phyloP scores from a whole-genome alignment of 1,284 basidiomycete species.

The Chalciporus sp. region DNA sequence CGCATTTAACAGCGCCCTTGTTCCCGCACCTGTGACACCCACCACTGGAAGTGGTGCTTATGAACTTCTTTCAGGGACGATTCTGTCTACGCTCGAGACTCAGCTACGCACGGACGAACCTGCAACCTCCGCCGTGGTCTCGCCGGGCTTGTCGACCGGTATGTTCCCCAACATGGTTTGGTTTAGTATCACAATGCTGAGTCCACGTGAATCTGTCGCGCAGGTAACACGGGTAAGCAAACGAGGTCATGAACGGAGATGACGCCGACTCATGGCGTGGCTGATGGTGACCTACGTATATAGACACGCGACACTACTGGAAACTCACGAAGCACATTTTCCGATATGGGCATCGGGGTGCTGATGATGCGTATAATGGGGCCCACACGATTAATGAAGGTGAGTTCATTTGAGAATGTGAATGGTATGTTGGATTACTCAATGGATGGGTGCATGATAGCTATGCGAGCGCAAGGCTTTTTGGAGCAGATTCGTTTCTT shows the following conservation, averaged over 20 bases:
- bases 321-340: conserved; percentile 50
- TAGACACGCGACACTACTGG: conserved; percentile 51
- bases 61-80: conserved; percentile 50
- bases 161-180: conserved; percentile 21
- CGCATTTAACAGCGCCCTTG: conserved; percentile 43
- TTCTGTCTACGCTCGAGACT: conserved; percentile 39
- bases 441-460: conserved; percentile 16
- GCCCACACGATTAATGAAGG: conserved; percentile 59
- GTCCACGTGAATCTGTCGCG: background rate
- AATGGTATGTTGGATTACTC: conserved; percentile 1
- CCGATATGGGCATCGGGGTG: conserved; percentile 45
- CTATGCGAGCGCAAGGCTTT: conserved; percentile 35
- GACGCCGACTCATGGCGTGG: conserved; percentile 20
- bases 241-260: conserved; percentile 20
- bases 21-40: conserved; percentile 55
- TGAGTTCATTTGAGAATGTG: conserved; percentile 4
- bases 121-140: conserved; percentile 16
- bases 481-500: conserved; percentile 41
- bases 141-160: conserved; percentile 30
- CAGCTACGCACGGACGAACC: conserved; percentile 28
- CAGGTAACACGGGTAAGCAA: conserved; percentile 37
- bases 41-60: conserved; percentile 43
- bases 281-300: conserved; percentile 6
- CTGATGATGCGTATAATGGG: conserved; percentile 39
- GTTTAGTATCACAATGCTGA: conserved; percentile 4